Evolutionary conservation across 2,329 filamentous ascomycete genomes (phyloP), one percentile per base, ranked within the genome.

Genomic region (Lachnellula subtilissima): DNA sequence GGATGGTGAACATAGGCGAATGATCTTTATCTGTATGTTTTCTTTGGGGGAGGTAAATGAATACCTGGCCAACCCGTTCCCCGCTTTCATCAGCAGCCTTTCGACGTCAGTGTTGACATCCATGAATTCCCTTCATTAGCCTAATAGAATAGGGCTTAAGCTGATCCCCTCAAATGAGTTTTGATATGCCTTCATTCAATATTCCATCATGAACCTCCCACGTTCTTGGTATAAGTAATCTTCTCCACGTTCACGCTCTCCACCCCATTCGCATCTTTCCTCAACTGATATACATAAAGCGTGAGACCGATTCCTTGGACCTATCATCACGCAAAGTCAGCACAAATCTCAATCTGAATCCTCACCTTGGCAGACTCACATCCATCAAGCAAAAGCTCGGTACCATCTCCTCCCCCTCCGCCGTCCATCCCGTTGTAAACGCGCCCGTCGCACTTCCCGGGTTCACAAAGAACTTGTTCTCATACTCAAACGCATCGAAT

Each of bases 371-470:
- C 50, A 53, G 47, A 87, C 91, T 77, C 73, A 97, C 92, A 81
- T 97, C 93, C 93, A 97, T 97, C 72, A 97, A 75, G 69, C 94
- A 96, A 74, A 97, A 97, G 71, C 91, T 96, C 25, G 93, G 93
- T 55, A 86, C 86, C 23, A 88, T 88, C 54, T 93, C 88, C 69
- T 89, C 84, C n/a, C 75, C 77, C 42, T 80, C 81, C 51, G 75
- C 74, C 19, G 75, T 75, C 78, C 81, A 85, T 19, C 80, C 79
- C 1, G 79, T 80, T 22, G 80, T 75, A 61, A 83, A 83, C 2
- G 84, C 84, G 9, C 84, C 84, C 5, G 84, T 87, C 23, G 83
- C 84, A 67, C 80, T 86, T 3, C 84, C 84, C 2, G 84, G 84
- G 67, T 87, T 87, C 63, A 87, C 82, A 64, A 87, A 87, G 74